These are phyloP conservation scores for Polygonum maritimum DNA, from an alignment of 148 eudicot genomes.

Conservation along the genomic window DNA sequence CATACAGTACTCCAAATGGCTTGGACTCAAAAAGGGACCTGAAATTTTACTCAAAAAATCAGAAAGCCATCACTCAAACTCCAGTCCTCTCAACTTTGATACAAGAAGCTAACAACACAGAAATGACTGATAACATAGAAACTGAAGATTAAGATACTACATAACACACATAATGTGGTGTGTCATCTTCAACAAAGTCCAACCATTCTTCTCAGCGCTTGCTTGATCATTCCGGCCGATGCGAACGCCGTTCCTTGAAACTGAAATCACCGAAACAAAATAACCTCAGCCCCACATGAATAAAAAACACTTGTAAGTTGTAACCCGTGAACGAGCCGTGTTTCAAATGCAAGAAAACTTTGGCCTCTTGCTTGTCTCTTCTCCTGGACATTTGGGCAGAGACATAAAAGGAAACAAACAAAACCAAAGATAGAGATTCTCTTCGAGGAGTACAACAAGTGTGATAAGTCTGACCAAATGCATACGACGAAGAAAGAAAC, in stretches of 20 bases:
- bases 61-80: not conserved
- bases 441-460: not conserved
- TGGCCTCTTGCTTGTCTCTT: not conserved
- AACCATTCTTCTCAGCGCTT: conserved; percentile 26
- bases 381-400: not conserved
- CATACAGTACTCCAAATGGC: too few relatives aligned
- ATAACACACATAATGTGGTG: not conserved
- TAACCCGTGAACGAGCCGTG: too few relatives aligned
- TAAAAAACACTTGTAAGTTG: not conserved
- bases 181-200: not conserved
- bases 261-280: conserved; percentile 17
- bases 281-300: not conserved
- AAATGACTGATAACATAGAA: too few relatives aligned
- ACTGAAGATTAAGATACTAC: not conserved
- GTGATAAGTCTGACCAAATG: not conserved
- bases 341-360: not conserved
- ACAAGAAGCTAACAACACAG: not conserved
- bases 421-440: not conserved
- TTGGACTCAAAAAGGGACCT: not conserved
- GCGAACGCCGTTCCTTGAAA: conserved; percentile 33
- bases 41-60: not conserved
- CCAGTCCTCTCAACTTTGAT: not conserved
- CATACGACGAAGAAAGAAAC: not conserved
- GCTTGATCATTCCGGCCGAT: conserved; percentile 40
- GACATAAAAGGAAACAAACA: not conserved